Base-by-base conservation (phyloP, 768 basidiomycete genomes). In the Glaciozyma martinii region DNA sequence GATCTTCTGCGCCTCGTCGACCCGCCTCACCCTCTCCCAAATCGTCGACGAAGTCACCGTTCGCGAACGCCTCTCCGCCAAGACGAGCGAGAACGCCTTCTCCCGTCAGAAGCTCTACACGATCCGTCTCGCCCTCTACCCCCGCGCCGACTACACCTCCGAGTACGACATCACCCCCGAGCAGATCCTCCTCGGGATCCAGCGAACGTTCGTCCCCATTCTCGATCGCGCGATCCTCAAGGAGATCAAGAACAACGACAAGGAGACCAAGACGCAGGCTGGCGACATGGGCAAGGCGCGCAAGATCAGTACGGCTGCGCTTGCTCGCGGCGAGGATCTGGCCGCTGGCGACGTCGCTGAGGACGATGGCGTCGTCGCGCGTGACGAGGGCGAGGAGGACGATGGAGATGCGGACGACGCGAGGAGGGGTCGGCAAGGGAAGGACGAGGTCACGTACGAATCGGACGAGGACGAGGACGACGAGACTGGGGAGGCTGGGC, bases 1-100 rank as follows among this genome's bases (percentile, higher is more conserved):
- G 55, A 70, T 73, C 13, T 97, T 98, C 79, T 90, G 92, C 81
- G 94, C 94, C 76, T 82, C 85, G 62, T 89, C 90, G 23, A 90
- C 86, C 68, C 85, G 85, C 21, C 81, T 98, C 59, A 84, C 87
- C 13, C 82, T 98, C 27, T 88, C 93, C 7, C 90, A 98, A 75
- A 79, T 98, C 40, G 82, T 95, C 59, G 88, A 97, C 68, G 81
- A 81, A 58, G 86, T 94, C 54, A 80, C 79, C 0, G 92, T 99
- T 19, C 86, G 82, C 57, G 93, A 99, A 76, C 80, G 81, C 43
- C 80, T 94, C 25, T 82, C 80, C 21, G 81, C 82, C 32, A 83
- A 86, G 66, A 71, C 73, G 44, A 66, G 71, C 60, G 76, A 75
- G 21, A 73, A 74, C 40, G 83, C 83, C 56, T 81, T 83, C 55